These are phyloP conservation scores for Kwoniella sp. DNA, from an alignment of 768 basidiomycete genomes.

Conservation along the genomic window DNA sequence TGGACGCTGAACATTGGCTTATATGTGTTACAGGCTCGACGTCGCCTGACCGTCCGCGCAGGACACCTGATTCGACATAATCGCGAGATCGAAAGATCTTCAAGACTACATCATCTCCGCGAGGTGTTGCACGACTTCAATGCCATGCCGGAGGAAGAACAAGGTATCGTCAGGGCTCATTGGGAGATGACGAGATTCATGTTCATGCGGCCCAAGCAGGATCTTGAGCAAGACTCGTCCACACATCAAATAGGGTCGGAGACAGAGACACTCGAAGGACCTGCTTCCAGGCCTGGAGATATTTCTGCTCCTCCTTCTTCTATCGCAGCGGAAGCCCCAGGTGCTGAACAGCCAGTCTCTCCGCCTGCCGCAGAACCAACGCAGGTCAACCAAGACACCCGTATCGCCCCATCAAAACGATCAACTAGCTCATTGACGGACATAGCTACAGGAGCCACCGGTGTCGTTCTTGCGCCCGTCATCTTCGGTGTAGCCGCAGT, in stretches of 20 bases:
- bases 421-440: background rate
- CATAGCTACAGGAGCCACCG: background rate
- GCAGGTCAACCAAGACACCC: too few relatives aligned
- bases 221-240: background rate
- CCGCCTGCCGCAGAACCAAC: too few relatives aligned
- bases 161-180: slow-evolving; percentile 23
- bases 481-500: background rate
- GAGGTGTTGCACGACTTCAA: slow-evolving; percentile 23
- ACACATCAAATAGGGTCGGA: background rate
- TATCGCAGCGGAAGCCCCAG: too few relatives aligned
- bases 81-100: slow-evolving; percentile 41
- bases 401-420: too few relatives aligned
- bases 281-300: too few relatives aligned
- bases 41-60: slow-evolving; percentile 29
- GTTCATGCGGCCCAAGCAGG: slow-evolving; percentile 15
- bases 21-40: slow-evolving; percentile 21
- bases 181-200: slow-evolving; percentile 25
- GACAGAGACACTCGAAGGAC: background rate
- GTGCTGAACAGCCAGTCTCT: too few relatives aligned
- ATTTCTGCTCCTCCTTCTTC: too few relatives aligned
- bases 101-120: slow-evolving; percentile 26
- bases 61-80: slow-evolving; percentile 31
- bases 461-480: background rate
- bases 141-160: slow-evolving; percentile 21
- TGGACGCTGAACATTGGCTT: too few relatives aligned